Conservation (phyloP, 2,329 filamentous ascomycete species). For the Hypomyces perniciosus region DNA sequence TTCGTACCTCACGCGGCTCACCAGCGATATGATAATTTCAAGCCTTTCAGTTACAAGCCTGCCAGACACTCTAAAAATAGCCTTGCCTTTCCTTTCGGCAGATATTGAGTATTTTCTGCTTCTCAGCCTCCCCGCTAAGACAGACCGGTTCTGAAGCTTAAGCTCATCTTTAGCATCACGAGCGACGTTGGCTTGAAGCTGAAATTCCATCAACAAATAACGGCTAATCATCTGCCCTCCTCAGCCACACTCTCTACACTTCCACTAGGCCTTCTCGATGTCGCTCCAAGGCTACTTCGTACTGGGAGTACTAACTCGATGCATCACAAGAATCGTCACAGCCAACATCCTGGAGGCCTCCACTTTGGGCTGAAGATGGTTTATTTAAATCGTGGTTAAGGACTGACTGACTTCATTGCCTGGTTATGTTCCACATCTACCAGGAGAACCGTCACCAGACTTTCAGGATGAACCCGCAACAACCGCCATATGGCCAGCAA, state of each 20-base stretch:
- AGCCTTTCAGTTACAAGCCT: too few relatives aligned
- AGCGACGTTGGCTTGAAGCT: background rate
- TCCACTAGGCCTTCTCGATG: background rate
- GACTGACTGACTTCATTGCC: background rate
- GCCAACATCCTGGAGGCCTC: background rate
- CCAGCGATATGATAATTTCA: too few relatives aligned
- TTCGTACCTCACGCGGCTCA: too few relatives aligned
- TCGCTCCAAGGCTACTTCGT: background rate
- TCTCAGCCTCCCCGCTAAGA: too few relatives aligned
- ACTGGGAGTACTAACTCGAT: too few relatives aligned
- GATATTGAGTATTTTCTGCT: too few relatives aligned
- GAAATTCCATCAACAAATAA: background rate
- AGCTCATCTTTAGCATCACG: background rate
- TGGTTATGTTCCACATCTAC: background rate
- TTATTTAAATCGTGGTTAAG: background rate
- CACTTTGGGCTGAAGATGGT: background rate
- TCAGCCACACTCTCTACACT: background rate
- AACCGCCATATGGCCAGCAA: slow-evolving; percentile 5
- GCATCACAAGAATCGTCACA: too few relatives aligned
- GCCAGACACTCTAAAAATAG: too few relatives aligned
- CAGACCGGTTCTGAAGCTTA: background rate
- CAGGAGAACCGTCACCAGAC: background rate
- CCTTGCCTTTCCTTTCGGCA: too few relatives aligned
- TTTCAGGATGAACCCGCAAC: background rate
- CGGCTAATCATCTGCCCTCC: background rate